These are phyloP conservation scores for Mariannaea sp. DNA, from an alignment of 2,329 filamentous ascomycete genomes.

Conservation along the genomic window DNA sequence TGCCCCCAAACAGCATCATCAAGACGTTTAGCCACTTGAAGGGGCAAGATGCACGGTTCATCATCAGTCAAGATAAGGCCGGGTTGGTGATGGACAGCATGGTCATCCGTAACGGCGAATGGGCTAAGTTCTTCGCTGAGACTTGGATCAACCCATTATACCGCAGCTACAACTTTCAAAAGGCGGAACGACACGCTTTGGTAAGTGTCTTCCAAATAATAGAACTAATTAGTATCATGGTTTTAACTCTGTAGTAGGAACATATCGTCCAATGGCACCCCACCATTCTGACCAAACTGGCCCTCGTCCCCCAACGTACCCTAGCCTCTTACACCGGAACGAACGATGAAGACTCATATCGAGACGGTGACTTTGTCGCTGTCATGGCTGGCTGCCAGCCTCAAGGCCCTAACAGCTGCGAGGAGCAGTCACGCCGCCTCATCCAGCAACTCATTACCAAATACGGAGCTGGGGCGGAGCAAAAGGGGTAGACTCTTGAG, in stretches of 20 bases:
- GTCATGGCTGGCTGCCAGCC: slow-evolving; percentile 76
- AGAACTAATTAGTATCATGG: not conserved
- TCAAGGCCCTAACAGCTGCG: slow-evolving; percentile 64
- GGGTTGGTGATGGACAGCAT: slow-evolving; percentile 80
- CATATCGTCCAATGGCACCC: slow-evolving; percentile 96
- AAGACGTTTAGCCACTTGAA: slow-evolving; percentile 87
- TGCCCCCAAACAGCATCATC: slow-evolving; percentile 96
- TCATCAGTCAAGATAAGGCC: slow-evolving; percentile 82
- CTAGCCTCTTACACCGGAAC: slow-evolving; percentile 77
- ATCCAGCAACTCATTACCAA: slow-evolving; percentile 52
- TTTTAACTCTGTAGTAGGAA: slow-evolving; percentile 61
- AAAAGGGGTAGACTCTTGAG: slow-evolving; percentile 2
- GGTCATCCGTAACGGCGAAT: slow-evolving; percentile 80
- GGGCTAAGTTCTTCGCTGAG: slow-evolving; percentile 91
- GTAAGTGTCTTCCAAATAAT: slow-evolving; percentile 54
- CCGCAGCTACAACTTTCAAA: slow-evolving; percentile 93
- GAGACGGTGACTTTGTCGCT: slow-evolving; percentile 83
- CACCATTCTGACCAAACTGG: slow-evolving; percentile 88
- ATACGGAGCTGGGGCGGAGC: slow-evolving; percentile 36
- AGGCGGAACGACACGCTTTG: slow-evolving; percentile 88
- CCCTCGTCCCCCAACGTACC: slow-evolving; percentile 82
- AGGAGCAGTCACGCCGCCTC: slow-evolving; percentile 67
- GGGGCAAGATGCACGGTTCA: slow-evolving; percentile 76
- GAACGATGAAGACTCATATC: slow-evolving; percentile 67
- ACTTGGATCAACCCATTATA: slow-evolving; percentile 97